phyloP scores from a whole-genome alignment of 2,329 filamentous ascomycete genomes.

The Claviceps quebecensis region DNA sequence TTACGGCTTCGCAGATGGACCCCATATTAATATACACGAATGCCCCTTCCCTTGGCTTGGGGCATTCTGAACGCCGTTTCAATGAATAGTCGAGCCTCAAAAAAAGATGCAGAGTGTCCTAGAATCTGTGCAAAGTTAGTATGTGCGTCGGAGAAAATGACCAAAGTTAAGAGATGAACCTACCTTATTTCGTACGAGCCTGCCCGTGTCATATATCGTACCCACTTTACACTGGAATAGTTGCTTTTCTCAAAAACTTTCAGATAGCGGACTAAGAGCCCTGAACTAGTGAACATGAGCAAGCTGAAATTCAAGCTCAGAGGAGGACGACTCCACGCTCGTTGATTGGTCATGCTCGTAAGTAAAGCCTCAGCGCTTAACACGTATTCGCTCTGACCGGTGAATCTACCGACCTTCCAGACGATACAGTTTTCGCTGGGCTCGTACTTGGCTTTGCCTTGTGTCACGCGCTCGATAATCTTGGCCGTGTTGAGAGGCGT shows the following conservation, averaged over 20 bases:
- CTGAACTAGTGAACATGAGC: constrained; percentile 96
- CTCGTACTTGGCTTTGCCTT: constrained; percentile 97
- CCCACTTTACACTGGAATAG: constrained; percentile 98
- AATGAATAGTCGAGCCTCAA: background rate
- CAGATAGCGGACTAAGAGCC: constrained; percentile 79
- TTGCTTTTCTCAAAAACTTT: constrained; percentile 99
- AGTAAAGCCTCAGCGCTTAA: constrained; percentile 85
- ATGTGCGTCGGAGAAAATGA: background rate
- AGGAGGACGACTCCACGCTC: constrained; percentile 89
- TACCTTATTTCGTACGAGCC: constrained; percentile 95
- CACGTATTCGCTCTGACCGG: constrained; percentile 93
- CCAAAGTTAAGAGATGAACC: constrained; percentile 6
- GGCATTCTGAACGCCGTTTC: constrained; percentile 3
- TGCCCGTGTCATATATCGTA: constrained; percentile 94
- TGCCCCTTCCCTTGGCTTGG: background rate
- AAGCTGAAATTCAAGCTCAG: constrained; percentile 84
- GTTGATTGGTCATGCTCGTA: constrained; percentile 96
- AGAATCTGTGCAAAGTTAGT: constrained; percentile 20
- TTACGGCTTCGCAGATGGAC: background rate
- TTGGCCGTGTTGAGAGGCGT: constrained; percentile 93
- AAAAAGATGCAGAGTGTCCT: constrained; percentile 7
- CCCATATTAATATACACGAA: background rate
- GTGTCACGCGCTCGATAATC: constrained; percentile 82
- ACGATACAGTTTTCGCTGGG: constrained; percentile 96
- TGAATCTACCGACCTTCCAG: constrained; percentile 98